Conservation (phyloP, 768 basidiomycete genomes). For the Dacryopinax spathularia region DNA sequence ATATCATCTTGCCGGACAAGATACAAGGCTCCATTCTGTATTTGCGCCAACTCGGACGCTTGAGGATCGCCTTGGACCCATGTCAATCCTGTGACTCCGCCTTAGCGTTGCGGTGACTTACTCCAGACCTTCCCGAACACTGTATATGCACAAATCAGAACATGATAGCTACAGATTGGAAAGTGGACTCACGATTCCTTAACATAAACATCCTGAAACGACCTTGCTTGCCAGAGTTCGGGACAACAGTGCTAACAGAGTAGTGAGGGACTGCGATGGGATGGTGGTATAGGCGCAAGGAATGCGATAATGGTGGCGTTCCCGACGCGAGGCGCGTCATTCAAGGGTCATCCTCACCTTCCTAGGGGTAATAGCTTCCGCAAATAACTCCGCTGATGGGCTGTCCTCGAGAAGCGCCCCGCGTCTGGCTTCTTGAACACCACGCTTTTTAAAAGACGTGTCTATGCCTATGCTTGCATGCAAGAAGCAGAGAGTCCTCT, state of each 20-base stretch:
- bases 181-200: conserved; percentile 49
- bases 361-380: background rate
- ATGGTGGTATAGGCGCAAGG: background rate
- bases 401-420: too few relatives aligned
- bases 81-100: background rate
- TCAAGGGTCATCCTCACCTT: background rate
- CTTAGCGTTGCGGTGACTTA: conserved; percentile 31
- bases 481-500: too few relatives aligned
- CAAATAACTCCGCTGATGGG: background rate
- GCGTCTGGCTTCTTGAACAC: too few relatives aligned
- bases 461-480: too few relatives aligned
- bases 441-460: too few relatives aligned
- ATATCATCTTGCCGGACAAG: conserved; percentile 83
- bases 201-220: conserved; percentile 63
- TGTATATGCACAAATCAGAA: conserved; percentile 24
- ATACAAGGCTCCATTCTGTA: conserved; percentile 80
- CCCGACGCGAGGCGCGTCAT: conserved; percentile 2
- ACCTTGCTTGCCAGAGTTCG: background rate
- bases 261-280: background rate
- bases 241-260: background rate
- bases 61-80: conserved; percentile 69
- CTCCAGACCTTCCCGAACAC: conserved; percentile 92
- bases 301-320: background rate
- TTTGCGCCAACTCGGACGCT: conserved; percentile 88
- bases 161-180: conserved; percentile 9